Evolutionary conservation across 257 asterid species (phyloP), one percentile per base, ranked within the genome.

Genomic region (Ilex aquifolium): DNA sequence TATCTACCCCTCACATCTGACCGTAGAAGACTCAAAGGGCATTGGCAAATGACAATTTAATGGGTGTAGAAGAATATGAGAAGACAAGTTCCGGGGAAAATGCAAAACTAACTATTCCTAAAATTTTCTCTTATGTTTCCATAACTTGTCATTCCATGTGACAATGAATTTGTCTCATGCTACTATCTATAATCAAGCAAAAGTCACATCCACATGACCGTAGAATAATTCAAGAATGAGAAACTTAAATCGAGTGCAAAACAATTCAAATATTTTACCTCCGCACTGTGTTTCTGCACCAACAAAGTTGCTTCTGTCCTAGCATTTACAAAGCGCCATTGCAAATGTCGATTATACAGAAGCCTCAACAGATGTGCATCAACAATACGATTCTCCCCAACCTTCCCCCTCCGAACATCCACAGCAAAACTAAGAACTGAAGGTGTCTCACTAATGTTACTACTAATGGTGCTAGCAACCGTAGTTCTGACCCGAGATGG

Each of bases 391-490:
- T 81, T 83, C 79, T 85, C 97, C 73, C 95, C 99, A 16, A 87
- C 95, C 80, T 87, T 92, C 49, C 93, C 96, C 78, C 98, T 86
- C 80, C 94, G 76, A 62, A 91, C 83, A 75, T 91, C 98, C 60
- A 87, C 97, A 58, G 96, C 91, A 78, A 76, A 93, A 76, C 97
- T 87, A 78, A 87, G 97, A 49, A 92, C 97, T 1, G 97, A 89
- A 52, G 99, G 96, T 11, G 96, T 77, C 73, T 87, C 99, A 51
- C 63, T 63, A 65, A 79, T 78, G 71, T 74, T 84, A 82, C 72
- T 83, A 75, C 73, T 83, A 42, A 89, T 87, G 69, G 88, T 82
- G 69, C 96, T 87, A 53, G 57, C 27, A 65, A 80, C 96, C 59
- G 83, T 94, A 74, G 84, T 85, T 78, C 90, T 87, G 60, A 87